Base-by-base conservation (phyloP, 306 rosid genomes). In the Quercus glauca region DNA sequence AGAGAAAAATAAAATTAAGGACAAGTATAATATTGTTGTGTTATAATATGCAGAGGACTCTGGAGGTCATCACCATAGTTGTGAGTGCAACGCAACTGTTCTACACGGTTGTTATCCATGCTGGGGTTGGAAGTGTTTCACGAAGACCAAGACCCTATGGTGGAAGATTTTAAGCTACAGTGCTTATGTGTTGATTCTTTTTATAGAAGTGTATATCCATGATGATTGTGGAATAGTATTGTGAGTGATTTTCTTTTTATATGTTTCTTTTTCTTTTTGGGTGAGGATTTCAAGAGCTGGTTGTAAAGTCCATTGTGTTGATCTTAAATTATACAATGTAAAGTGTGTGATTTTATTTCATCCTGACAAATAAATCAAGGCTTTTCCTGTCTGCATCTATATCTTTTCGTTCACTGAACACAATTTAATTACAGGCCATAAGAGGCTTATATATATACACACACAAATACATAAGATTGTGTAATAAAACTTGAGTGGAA, bases 41-140 rank as follows among this genome's bases (percentile, higher is more conserved):
- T 45, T 57, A 37, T 37, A 69, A 67, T 61, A 17, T 41, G 28
- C 94, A 95, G 99, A 89, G 98, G 55, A 83, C 91, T 55, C 68
- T 95, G 23, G 99, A 95, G 85, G 67, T 52, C 6, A 75, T 89
- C 17, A 95, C 92, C 11, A 90, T 95, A 79, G 83, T 95, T 56
- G 91, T 89, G 68, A 93, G 82, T 55, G 99, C 81, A 41, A 95
- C 98, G 59, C 99, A 95, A 49, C 19, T 90, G 85, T 45, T 95
- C 28, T 89, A 90, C 72, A 89, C 90, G 0, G 80, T 86, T 43
- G 88, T 86, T 13, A 79, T 95, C 76, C 97, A 95, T 67, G 83
- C 51, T 35, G 96, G 86, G 13, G 86, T 80, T 71, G 89, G 87
- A 70, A 85, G 82, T 13, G 75, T 37, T 73, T 18, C 78, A 79